Evolutionary conservation across 768 basidiomycete species (phyloP).

Genomic region (Infundibulicybe gibba): DNA sequence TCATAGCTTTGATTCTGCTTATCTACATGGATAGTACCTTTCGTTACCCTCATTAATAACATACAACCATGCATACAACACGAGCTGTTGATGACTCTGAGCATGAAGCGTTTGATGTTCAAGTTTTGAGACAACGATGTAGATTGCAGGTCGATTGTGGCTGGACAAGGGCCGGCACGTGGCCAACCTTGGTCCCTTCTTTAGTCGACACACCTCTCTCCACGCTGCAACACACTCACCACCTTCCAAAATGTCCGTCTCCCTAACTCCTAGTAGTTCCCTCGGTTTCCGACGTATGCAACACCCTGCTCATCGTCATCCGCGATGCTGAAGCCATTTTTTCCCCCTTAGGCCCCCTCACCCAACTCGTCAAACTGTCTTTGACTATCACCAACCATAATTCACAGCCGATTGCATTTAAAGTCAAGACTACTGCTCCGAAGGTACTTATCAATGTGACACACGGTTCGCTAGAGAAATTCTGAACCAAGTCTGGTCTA

Average conservation of each 20-base stretch:
- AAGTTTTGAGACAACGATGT: slow-evolving; percentile 1
- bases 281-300: slow-evolving; percentile 82
- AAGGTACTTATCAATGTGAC: slow-evolving; percentile 53
- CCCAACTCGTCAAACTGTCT: slow-evolving; percentile 82
- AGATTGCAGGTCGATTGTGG: slow-evolving; percentile 4
- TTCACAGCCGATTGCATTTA: slow-evolving; percentile 92
- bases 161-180: slow-evolving; percentile 29
- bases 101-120: slow-evolving; percentile 7
- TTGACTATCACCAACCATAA: slow-evolving; percentile 87
- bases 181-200: slow-evolving; percentile 27
- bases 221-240: slow-evolving; percentile 29
- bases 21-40: no score
- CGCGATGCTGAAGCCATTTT: slow-evolving; percentile 5
- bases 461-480: background rate
- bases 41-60: slow-evolving; percentile 2
- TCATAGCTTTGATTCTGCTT: no score
- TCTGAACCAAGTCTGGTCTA: slow-evolving; percentile 24
- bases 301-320: background rate
- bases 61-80: slow-evolving; percentile 24
- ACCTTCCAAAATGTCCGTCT: slow-evolving; percentile 73
- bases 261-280: slow-evolving; percentile 67
- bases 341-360: slow-evolving; percentile 77
- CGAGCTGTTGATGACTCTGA: slow-evolving; percentile 13
- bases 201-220: slow-evolving; percentile 28
- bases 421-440: slow-evolving; percentile 99